These are phyloP conservation scores for Herpotrichia juniperi DNA, from an alignment of 2,329 filamentous ascomycete genomes.

Conservation along the genomic window DNA sequence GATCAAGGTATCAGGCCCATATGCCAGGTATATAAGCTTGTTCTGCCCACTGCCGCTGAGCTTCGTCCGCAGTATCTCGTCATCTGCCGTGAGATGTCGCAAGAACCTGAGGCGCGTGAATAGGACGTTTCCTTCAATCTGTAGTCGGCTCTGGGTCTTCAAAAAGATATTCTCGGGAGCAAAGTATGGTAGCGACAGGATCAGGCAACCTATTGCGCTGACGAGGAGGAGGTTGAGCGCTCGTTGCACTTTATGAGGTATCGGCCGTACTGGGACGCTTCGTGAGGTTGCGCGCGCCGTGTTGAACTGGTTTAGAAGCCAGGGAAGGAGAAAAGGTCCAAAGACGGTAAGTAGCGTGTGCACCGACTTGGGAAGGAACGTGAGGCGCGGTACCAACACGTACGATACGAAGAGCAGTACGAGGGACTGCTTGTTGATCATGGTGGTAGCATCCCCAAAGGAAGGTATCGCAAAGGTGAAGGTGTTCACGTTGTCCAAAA, in stretches of 20 bases:
- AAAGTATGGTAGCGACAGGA: conserved; percentile 70
- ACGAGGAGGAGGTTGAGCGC: conserved; percentile 66
- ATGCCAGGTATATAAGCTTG: conserved; percentile 81
- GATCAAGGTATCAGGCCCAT: conserved; percentile 74
- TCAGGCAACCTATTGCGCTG: conserved; percentile 58
- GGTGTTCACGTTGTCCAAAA: neutral
- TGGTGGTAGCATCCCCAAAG: conserved; percentile 12
- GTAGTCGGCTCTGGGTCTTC: conserved; percentile 78
- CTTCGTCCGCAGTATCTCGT: conserved; percentile 69
- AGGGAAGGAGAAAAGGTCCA: conserved; percentile 74
- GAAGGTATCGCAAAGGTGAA: neutral
- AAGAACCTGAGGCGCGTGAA: conserved; percentile 74
- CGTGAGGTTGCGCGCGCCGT: conserved; percentile 50
- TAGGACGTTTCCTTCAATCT: conserved; percentile 83
- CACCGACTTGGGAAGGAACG: conserved; percentile 39
- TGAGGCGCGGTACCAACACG: conserved; percentile 44
- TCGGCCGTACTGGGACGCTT: conserved; percentile 60
- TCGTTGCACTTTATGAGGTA: conserved; percentile 61
- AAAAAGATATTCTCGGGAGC: conserved; percentile 82
- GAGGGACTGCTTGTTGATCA: conserved; percentile 42
- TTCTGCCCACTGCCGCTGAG: conserved; percentile 68
- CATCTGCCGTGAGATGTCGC: conserved; percentile 63
- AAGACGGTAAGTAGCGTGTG: conserved; percentile 58
- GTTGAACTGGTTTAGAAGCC: conserved; percentile 69
- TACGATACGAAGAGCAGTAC: conserved; percentile 39